phyloP scores from a whole-genome alignment of 805 yeast species.

The Candida broadrunensis region DNA sequence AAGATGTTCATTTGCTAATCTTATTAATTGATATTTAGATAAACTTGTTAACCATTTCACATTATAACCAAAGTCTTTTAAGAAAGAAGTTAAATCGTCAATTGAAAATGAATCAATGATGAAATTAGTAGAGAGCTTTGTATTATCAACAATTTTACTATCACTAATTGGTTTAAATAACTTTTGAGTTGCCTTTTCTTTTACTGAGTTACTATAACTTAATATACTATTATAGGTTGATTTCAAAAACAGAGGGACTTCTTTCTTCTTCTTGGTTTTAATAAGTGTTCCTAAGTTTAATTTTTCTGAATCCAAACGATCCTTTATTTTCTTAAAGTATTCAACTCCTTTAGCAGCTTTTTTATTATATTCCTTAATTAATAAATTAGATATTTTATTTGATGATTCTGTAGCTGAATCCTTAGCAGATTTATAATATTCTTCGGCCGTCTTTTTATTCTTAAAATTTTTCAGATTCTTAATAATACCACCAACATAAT shows the following conservation, averaged over 20 bases:
- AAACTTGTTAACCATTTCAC: constrained; percentile 15
- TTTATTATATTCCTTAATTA: not conserved
- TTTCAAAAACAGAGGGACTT: not conserved
- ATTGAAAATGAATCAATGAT: constrained; percentile 39
- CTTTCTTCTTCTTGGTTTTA: constrained; percentile 6
- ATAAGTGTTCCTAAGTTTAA: constrained; percentile 9
- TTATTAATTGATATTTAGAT: constrained; percentile 30
- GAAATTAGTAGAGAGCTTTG: constrained; percentile 11
- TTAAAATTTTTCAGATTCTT: not conserved
- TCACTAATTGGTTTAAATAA: not conserved
- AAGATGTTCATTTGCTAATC: constrained; percentile 40
- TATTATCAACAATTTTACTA: not conserved
- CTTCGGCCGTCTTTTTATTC: not conserved
- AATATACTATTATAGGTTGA: not conserved
- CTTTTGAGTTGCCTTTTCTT: not conserved
- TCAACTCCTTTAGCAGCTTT: not conserved
- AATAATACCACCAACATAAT: not conserved
- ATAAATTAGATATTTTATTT: not conserved
- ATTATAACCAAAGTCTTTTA: constrained; percentile 41
- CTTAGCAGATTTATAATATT: not conserved
- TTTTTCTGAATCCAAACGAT: not conserved
- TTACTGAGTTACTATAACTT: not conserved
- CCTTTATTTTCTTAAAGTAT: not conserved
- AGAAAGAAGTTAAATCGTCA: constrained; percentile 39
- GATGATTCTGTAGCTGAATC: not conserved